These are phyloP conservation scores for Inonotus obliquus DNA, from an alignment of 1,284 basidiomycete species.

Conservation along the genomic window DNA sequence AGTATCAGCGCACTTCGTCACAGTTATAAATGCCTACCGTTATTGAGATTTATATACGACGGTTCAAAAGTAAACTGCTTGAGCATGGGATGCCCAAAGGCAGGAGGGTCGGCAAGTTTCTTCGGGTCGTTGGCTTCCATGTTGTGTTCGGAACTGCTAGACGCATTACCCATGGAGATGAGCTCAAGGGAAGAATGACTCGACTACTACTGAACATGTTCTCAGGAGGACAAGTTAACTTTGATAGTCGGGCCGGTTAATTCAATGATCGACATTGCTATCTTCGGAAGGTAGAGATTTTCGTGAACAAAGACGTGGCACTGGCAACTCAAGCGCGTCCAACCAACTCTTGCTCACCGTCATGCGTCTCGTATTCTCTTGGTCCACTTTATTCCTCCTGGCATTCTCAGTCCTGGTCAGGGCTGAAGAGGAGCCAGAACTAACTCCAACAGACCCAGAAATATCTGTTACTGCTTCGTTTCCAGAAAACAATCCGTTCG, in stretches of 20 bases:
- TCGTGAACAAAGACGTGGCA: background rate
- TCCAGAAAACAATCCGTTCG: constrained; percentile 75
- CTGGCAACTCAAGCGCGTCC: background rate
- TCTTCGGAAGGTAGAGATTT: background rate
- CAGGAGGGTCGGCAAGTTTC: constrained; percentile 29
- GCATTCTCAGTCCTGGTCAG: background rate
- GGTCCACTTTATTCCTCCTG: background rate
- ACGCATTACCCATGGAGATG: background rate
- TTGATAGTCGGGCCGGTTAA: background rate
- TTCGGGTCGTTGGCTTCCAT: background rate
- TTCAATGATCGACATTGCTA: background rate
- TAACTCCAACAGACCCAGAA: constrained; percentile 33
- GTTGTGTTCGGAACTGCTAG: background rate
- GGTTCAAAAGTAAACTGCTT: constrained; percentile 56
- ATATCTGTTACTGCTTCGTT: constrained; percentile 64
- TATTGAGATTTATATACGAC: constrained; percentile 61
- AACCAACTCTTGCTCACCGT: background rate
- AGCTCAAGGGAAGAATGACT: background rate
- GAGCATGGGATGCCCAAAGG: constrained; percentile 56
- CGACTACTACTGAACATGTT: background rate
- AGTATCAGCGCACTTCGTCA: background rate
- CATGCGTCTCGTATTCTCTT: constrained; percentile 8
- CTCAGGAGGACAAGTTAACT: background rate
- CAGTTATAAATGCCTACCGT: constrained; percentile 37
- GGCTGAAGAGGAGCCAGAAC: constrained; percentile 1